These are phyloP conservation scores for Sporisorium sorghi DNA, from an alignment of 1,284 basidiomycete genomes.

Conservation along the genomic window DNA sequence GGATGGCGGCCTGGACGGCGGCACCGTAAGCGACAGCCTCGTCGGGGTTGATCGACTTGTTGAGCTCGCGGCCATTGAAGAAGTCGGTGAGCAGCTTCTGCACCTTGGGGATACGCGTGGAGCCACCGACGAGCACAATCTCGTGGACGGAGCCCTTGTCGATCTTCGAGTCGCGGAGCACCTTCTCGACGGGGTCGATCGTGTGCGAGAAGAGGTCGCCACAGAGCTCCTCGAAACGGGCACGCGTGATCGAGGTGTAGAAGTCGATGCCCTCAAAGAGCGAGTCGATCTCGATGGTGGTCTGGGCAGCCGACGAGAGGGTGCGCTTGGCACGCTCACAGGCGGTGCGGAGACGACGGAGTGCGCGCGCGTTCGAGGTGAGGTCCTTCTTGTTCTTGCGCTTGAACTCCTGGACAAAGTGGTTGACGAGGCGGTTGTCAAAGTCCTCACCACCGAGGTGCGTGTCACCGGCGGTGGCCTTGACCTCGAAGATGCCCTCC, in stretches of 20 bases:
- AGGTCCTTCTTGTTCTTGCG: conserved; percentile 98
- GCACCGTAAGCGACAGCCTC: conserved; percentile 99
- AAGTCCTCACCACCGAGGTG: conserved; percentile 99
- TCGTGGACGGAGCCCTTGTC: conserved; percentile 91
- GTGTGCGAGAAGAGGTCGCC: conserved; percentile 97
- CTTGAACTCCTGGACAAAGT: conserved; percentile 99
- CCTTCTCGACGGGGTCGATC: conserved; percentile 97
- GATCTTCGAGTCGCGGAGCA: conserved; percentile 97
- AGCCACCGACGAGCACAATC: conserved; percentile 97
- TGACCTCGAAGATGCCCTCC: conserved; percentile 99
- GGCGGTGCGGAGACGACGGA: conserved; percentile 95
- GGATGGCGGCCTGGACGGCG: conserved; percentile 97
- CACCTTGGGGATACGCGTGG: conserved; percentile 97
- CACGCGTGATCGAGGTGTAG: conserved; percentile 97
- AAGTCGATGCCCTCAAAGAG: conserved; percentile 98
- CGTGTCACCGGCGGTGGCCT: conserved; percentile 98
- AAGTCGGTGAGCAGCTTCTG: conserved; percentile 98
- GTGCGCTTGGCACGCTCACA: conserved; percentile 99
- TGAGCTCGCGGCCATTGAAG: conserved; percentile 82
- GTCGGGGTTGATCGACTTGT: conserved; percentile 91
- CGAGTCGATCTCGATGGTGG: conserved; percentile 97
- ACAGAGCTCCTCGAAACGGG: conserved; percentile 98
- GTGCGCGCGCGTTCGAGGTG: conserved; percentile 90
- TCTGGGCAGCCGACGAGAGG: conserved; percentile 94
- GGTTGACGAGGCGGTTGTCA: conserved; percentile 94